Evolutionary conservation across 768 basidiomycete genomes (phyloP), one percentile per base, ranked within the genome.

Genomic region (Tephrocybe sp.): DNA sequence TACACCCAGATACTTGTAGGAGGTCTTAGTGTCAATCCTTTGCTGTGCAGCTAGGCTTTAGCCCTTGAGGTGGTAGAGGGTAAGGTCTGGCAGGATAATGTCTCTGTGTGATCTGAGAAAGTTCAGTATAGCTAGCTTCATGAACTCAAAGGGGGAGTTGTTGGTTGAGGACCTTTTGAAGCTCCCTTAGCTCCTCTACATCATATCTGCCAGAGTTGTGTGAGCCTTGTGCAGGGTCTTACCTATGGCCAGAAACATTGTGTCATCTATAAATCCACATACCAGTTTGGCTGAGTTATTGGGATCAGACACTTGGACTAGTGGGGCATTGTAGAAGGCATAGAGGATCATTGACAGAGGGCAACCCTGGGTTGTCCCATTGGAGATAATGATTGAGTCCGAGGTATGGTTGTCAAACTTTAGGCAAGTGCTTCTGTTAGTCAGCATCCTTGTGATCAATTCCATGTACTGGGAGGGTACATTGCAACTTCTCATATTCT

Each of bases 201-300:
- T 63, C 53, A 75, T 63, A 18, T 56, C 20, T 3, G 38, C 36
- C 0, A 73, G 49, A 0, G 7, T 63, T 0, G 3, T 1, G 21
- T 62, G 59, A 0, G 64, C 63, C 0, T 58, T 52, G 0, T 38
- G n/a, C 15, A 74, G 68, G 18, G 24, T 43, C 0, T 60, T 48
- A 0, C 61, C 67, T 0, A 56, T 47, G 0, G 68, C 71, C 0
- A 73, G 15, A 0, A 72, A 48, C 1, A 60, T 63, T 0, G 57
- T 61, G 38, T 73, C 60, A 26, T 74, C 65, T 0, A 72, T 62
- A 30, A 68, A 74, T 0, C 62, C 65, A 7, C 37, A 4, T 36
- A 14, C 1, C 30, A 10, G 25, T 34, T 36, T 0, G n/a, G n/a
- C n/a, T n/a, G n/a, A n/a, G 51, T 18, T 0, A 51, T 12, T 25